Evolutionary conservation across 768 basidiomycete species (phyloP), one percentile per base, ranked within the genome.

Genomic region (Dacryopinax spathularia): DNA sequence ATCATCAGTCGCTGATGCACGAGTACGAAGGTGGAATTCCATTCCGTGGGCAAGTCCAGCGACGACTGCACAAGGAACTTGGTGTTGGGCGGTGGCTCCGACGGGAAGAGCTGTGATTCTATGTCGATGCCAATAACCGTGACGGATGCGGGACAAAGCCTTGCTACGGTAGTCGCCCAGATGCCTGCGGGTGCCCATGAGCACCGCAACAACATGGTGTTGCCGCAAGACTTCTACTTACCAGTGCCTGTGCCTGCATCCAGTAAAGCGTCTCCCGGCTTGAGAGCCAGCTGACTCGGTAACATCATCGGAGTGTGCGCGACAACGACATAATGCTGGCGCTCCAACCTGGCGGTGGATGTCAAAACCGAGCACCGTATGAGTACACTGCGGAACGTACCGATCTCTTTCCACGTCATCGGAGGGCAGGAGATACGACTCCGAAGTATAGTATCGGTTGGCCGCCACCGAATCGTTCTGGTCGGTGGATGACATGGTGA

Each of bases 11-110:
- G 63, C 61, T 66, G 66, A 61, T 66, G n/a, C 18, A 64, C 66
- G 18, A 65, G 59, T 16, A 34, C 43, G 64, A 62, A 66, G 16
- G 25, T 33, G 43, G 36, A 34, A 29, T 29, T 27, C 60, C 65
- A 66, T 15, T 61, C 33, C 15, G 3, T 20, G 18, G 66, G 66
- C 10, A 66, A 43, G 22, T 63, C 29, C 2, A 69, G 71, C n/a
- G 68, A 64, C 39, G 72, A 71, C 20, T 67, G 60, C 25, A 63
- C 39, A 20, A 56, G 27, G 41, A 68, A 67, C 13, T 36, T 25
- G 9, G 63, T 60, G 65, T 69, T 69, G 9, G 62, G 18, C 3
- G 31, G 25, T 1, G 61, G 35, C 1, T 35, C 27, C 6, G 18
- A 16, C 1, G 69, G 69, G 63, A 68, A 68, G 31, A 68, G 66